Evolutionary conservation across 148 eudicot species (phyloP).

Genomic region (Vaccinium darrowii): DNA sequence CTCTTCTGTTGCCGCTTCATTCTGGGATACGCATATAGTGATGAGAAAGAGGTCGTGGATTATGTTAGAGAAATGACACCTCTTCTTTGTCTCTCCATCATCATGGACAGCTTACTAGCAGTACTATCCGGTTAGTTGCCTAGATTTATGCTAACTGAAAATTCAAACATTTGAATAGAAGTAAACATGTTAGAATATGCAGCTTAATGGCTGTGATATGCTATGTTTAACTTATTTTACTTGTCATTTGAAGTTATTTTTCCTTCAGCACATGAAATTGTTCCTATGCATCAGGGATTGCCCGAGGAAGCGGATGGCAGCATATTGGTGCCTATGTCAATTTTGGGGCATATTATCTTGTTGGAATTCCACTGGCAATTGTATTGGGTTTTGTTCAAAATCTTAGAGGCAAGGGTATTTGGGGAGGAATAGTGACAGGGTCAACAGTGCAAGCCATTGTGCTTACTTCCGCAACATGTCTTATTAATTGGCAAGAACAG

Average conservation of each 20-base stretch:
- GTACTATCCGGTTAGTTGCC: constrained; percentile 36
- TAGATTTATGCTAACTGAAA: no score
- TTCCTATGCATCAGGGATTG: constrained; percentile 29
- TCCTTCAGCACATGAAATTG: not conserved
- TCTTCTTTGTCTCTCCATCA: constrained; percentile 31
- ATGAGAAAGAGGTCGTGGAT: constrained; percentile 32
- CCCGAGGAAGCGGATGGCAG: constrained; percentile 51
- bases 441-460: constrained; percentile 21
- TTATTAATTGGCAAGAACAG: constrained; percentile 38
- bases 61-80: constrained; percentile 35
- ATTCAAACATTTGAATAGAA: not conserved
- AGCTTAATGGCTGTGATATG: not conserved
- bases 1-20: constrained; percentile 27
- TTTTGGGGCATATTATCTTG: constrained; percentile 42
- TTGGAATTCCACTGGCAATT: constrained; percentile 34
- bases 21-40: constrained; percentile 43
- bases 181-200: not conserved
- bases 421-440: constrained; percentile 35
- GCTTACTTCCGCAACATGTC: constrained; percentile 15
- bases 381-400: constrained; percentile 27
- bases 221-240: not conserved
- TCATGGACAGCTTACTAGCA: constrained; percentile 36
- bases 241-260: not conserved
- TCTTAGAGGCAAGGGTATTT: constrained; percentile 37
- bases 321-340: constrained; percentile 40